Conservation (phyloP, 345 rosid species). For the Eucalyptus viminalis region DNA sequence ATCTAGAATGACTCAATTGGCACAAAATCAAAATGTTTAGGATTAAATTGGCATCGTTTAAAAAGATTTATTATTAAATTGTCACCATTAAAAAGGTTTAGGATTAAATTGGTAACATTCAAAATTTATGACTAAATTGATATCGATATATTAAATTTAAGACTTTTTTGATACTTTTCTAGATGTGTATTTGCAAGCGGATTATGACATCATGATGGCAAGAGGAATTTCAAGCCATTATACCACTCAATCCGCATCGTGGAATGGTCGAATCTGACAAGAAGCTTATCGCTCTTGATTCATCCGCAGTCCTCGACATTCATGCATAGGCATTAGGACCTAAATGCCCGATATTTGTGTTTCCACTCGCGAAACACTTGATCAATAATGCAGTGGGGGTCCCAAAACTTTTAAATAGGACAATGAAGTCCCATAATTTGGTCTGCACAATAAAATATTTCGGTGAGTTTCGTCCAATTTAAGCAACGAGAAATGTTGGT, state of each 20-base stretch:
- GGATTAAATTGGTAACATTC: accelerated
- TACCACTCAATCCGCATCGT: neutral
- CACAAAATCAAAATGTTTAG: no score
- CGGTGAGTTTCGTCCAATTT: neutral
- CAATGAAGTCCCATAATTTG: neutral
- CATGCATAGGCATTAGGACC: neutral
- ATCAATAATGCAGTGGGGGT: neutral
- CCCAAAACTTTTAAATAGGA: neutral
- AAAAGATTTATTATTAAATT: no score
- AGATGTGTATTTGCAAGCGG: accelerated
- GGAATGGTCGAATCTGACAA: neutral
- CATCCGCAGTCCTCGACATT: neutral
- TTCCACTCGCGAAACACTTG: neutral
- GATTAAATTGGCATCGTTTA: no score
- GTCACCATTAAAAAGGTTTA: accelerated
- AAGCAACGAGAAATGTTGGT: neutral
- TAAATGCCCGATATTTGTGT: neutral
- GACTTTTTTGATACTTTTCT: accelerated
- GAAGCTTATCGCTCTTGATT: neutral
- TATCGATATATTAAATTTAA: accelerated
- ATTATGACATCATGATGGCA: neutral
- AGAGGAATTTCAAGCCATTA: neutral
- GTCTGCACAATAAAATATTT: neutral
- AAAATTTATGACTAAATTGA: no score
- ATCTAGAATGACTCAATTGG: accelerated